Evolutionary conservation across 2,329 filamentous ascomycete species (phyloP).

Genomic region (Allantophomopsis lycopodina): DNA sequence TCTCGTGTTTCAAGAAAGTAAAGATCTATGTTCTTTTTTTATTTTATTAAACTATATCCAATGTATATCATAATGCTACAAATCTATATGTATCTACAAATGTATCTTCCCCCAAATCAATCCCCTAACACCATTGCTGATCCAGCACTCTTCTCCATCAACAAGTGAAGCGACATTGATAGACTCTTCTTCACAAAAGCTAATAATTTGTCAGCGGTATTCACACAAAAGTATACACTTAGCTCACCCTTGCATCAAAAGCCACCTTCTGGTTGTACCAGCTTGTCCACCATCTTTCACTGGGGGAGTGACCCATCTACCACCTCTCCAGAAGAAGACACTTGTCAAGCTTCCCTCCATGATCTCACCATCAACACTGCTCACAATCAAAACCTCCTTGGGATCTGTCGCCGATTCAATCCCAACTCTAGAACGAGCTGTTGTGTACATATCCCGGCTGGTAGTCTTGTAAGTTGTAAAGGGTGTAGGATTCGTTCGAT

Average conservation of each 20-base stretch:
- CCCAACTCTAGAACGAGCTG: slow-evolving; percentile 46
- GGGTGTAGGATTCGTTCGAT: slow-evolving; percentile 35
- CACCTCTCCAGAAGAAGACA: slow-evolving; percentile 63
- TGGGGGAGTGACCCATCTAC: slow-evolving; percentile 69
- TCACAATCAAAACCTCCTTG: slow-evolving; percentile 66
- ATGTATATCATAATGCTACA: too few species aligned
- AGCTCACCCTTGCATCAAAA: slow-evolving; percentile 49
- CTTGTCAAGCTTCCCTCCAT: slow-evolving; percentile 83
- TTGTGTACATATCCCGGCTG: slow-evolving; percentile 55
- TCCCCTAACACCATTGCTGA: slow-evolving; percentile 79
- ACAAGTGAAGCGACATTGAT: slow-evolving; percentile 45
- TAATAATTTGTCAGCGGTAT: slow-evolving; percentile 18
- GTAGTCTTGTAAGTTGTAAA: slow-evolving; percentile 85
- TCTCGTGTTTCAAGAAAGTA: too few species aligned
- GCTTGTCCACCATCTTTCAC: slow-evolving; percentile 68
- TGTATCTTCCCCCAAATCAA: slow-evolving; percentile 41
- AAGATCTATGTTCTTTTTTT: too few species aligned
- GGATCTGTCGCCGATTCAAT: slow-evolving; percentile 32
- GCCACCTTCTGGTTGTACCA: slow-evolving; percentile 73
- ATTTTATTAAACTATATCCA: too few species aligned
- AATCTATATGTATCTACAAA: slow-evolving; percentile 2
- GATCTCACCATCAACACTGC: slow-evolving; percentile 38
- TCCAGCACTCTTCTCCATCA: slow-evolving; percentile 69
- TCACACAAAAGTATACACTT: not conserved
- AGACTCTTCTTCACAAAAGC: slow-evolving; percentile 50